phyloP scores from a whole-genome alignment of 306 rosid genomes.

The Glycine tomentella region DNA sequence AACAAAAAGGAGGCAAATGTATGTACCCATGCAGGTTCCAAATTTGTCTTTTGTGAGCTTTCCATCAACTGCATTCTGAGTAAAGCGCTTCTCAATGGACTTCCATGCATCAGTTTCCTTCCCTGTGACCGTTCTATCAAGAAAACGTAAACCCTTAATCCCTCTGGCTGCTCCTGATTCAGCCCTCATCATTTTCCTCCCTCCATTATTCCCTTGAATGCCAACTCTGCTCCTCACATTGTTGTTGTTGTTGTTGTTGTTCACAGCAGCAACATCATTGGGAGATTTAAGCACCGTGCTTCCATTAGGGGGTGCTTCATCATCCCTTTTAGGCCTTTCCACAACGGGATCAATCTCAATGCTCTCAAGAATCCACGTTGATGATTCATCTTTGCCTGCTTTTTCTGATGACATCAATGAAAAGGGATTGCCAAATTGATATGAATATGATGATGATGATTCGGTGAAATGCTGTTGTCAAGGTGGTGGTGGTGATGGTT shows the following conservation, averaged over 20 bases:
- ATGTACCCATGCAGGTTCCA: constrained; percentile 78
- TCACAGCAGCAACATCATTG: constrained; percentile 17
- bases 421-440: not conserved
- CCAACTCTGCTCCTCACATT: constrained; percentile 48
- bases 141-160: constrained; percentile 75
- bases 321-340: constrained; percentile 43
- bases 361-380: constrained; percentile 63
- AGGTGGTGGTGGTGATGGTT: not conserved
- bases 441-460: not conserved
- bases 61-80: constrained; percentile 54
- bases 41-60: constrained; percentile 74
- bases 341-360: constrained; percentile 60
- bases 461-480: not conserved
- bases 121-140: constrained; percentile 70
- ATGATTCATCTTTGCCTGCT: constrained; percentile 46
- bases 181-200: constrained; percentile 41
- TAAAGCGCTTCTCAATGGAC: constrained; percentile 64
- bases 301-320: not conserved
- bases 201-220: constrained; percentile 19
- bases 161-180: constrained; percentile 71
- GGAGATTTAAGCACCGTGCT: constrained; percentile 27
- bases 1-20: not conserved
- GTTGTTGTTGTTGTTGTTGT: not conserved
- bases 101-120: constrained; percentile 82
- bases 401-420: constrained; percentile 53